Evolutionary conservation across 2,329 filamentous ascomycete species (phyloP), one percentile per base, ranked within the genome.

Genomic region (Piedraia hortae): DNA sequence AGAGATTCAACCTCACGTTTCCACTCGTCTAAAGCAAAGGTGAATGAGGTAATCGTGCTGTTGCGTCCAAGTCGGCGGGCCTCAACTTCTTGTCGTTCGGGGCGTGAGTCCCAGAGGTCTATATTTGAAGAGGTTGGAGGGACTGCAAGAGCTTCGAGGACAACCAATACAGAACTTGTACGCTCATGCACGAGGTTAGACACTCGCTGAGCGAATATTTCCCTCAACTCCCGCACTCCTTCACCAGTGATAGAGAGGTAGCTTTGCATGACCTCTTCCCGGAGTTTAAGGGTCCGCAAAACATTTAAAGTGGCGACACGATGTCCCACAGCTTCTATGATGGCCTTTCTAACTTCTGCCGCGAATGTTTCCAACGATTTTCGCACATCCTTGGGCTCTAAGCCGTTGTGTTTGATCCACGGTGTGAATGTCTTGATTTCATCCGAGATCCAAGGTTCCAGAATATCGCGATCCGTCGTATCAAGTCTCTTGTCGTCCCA

Each of bases 401-500:
- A 34, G 31, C 85, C 72, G 31, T 80, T 74, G 34, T 88, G 67
- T 14, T 73, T 65, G 16, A 88, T 72, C 48, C 77, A 90, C 0
- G 80, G 80, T 1, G 67, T 82, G 39, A 88, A 91, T 31, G 70
- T 71, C 20, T 62, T 62, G 18, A 90, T 72, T 28, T 88, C 75
- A 5, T 78, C 65, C 10, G 71, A 59, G 29, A 85, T 72, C 72
- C 78, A 89, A 10, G 58, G 57, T 30, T 68, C 63, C 35, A 75
- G 65, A 6, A 85, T 48, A 37, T 90, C 77, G 12, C 91, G 48
- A 16, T 72, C 62, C 7, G 90, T 48, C 1, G 50, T 46, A 24
- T 58, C 56, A 10, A 91, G 50, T 2, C 65, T 55, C 1, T 56
- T 45, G 38, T 88, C 73, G n/a, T 62, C 61, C 3, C 91, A 47